These are phyloP conservation scores for Rugonectria rugulosa DNA, from an alignment of 2,329 filamentous ascomycete species.

Conservation along the genomic window DNA sequence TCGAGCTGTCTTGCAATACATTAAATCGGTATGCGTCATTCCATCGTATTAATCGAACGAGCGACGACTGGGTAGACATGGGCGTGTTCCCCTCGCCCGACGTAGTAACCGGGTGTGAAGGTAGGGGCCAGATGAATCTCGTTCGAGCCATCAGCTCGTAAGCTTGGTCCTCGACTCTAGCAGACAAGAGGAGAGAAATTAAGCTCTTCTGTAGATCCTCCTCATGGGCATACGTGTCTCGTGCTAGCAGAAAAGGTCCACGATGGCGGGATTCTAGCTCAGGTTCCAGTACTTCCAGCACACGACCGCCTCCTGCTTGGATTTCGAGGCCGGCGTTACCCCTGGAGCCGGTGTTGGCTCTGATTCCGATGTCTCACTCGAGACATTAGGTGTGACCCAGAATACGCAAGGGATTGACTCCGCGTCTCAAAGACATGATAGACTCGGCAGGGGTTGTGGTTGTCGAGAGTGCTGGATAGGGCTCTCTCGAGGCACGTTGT, in stretches of 20 bases:
- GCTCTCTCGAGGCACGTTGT: constrained; percentile 35
- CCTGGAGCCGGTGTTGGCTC: not conserved
- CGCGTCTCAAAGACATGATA: constrained; percentile 17
- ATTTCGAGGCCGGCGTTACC: not conserved
- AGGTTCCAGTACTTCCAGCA: not conserved
- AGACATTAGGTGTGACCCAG: constrained; percentile 6
- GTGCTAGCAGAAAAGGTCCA: constrained; percentile 2
- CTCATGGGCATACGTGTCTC: constrained; percentile 1
- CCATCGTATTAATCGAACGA: too few relatives aligned
- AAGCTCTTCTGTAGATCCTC: not conserved
- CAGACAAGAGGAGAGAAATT: constrained; percentile 18
- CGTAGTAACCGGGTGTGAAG: too few relatives aligned
- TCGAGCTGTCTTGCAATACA: too few relatives aligned
- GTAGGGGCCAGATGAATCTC: constrained; percentile 3
- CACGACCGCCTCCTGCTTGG: not conserved
- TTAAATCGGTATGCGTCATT: too few relatives aligned
- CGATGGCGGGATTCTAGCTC: not conserved
- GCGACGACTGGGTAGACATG: too few relatives aligned
- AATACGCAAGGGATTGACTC: constrained; percentile 1
- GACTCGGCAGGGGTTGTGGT: constrained; percentile 14
- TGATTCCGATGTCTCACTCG: constrained; percentile 21
- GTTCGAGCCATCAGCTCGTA: constrained; percentile 3
- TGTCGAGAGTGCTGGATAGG: constrained; percentile 24
- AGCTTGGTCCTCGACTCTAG: constrained; percentile 1
- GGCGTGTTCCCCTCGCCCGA: too few relatives aligned